These are phyloP conservation scores for Eremochloa ophiuroides DNA, from an alignment of 176 grass and related monocot species.

Conservation along the genomic window DNA sequence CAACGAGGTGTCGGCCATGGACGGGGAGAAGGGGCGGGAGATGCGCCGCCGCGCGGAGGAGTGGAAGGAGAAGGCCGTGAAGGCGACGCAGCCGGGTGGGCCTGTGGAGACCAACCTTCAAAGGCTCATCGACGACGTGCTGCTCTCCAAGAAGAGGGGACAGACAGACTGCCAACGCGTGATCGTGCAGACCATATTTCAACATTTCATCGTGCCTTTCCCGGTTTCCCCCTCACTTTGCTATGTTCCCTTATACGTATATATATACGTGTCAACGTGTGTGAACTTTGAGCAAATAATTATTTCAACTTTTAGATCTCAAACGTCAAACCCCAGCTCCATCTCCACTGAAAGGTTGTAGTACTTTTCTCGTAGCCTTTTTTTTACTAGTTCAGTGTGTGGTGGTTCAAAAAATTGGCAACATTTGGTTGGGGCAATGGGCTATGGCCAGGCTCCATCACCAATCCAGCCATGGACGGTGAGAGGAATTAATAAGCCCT, in stretches of 20 bases:
- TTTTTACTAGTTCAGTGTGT: background rate
- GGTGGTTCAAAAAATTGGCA: too few relatives aligned
- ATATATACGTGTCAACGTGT: too few relatives aligned
- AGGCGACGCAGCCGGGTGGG: constrained; percentile 20
- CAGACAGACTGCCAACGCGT: background rate
- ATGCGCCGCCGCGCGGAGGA: constrained; percentile 45
- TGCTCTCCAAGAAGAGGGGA: background rate
- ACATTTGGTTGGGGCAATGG: too few relatives aligned
- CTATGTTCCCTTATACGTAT: background rate
- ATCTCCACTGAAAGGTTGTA: background rate
- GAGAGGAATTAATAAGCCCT: too few relatives aligned
- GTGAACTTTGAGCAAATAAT: background rate
- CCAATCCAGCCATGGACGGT: too few relatives aligned
- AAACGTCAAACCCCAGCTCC: background rate
- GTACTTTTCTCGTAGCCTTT: background rate
- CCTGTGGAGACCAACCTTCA: background rate
- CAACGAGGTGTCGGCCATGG: constrained; percentile 49
- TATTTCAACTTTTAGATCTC: background rate
- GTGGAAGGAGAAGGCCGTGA: constrained; percentile 38
- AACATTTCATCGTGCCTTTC: background rate
- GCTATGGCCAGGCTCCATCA: too few relatives aligned
- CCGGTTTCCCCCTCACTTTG: background rate
- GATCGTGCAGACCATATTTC: background rate
- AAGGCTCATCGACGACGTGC: constrained; percentile 15
- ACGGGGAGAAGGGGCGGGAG: constrained; percentile 52